phyloP scores from a whole-genome alignment of 2,329 filamentous ascomycete species.

The Colletotrichum incanum region DNA sequence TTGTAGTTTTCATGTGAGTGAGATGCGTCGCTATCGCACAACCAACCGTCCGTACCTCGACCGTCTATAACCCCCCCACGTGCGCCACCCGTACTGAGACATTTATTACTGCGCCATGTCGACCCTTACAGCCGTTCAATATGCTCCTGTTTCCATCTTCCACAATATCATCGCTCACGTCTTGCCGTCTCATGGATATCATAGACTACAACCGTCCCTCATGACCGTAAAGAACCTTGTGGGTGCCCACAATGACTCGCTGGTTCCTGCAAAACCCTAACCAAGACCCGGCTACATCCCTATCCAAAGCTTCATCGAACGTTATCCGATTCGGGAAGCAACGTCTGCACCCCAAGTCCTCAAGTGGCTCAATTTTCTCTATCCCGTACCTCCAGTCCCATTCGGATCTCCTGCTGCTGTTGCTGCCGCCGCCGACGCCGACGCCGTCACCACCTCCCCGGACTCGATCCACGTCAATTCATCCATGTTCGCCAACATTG shows the following conservation, averaged over 20 bases:
- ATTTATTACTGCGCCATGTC: neutral
- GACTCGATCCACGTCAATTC: slow-evolving; percentile 32
- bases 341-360: neutral
- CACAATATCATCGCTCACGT: neutral
- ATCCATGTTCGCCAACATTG: slow-evolving; percentile 28
- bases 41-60: neutral
- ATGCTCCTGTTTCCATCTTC: neutral
- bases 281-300: neutral
- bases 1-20: neutral
- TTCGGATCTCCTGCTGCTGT: neutral
- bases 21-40: slow-evolving; percentile 1
- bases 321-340: neutral
- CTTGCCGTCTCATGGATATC: neutral
- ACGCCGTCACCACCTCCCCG: slow-evolving; percentile 2
- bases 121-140: neutral
- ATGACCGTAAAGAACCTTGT: neutral
- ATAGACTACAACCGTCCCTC: neutral
- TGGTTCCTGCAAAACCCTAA: neutral
- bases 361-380: neutral
- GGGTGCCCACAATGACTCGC: neutral
- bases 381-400: neutral
- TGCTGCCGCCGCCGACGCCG: neutral
- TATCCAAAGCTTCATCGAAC: neutral
- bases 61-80: neutral
- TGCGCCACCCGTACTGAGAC: neutral